These are phyloP conservation scores for Cyberlindnera veronae DNA, from an alignment of 805 yeast species.

Conservation along the genomic window DNA sequence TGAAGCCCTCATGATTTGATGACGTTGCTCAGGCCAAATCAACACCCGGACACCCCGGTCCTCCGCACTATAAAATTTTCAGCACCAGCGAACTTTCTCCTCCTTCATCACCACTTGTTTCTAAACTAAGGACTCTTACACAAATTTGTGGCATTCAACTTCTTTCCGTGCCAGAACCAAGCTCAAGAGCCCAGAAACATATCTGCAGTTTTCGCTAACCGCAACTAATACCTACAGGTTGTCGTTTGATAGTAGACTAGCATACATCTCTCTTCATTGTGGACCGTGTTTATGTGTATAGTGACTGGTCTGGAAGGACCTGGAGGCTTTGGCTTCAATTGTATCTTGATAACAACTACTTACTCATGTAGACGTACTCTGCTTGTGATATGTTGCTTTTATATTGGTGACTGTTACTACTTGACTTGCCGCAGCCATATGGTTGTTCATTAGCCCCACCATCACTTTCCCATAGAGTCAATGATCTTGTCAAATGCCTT, in stretches of 20 bases:
- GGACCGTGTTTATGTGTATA: no score
- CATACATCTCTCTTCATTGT: constrained; percentile 24
- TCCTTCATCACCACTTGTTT: neutral
- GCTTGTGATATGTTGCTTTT: no score
- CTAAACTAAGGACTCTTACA: constrained; percentile 10
- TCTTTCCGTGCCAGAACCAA: constrained; percentile 13
- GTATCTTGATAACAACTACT: no score
- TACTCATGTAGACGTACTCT: no score
- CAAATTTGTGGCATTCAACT: constrained; percentile 13
- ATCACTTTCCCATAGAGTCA: constrained; percentile 28
- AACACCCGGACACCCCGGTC: constrained; percentile 5
- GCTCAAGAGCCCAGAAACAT: constrained; percentile 18
- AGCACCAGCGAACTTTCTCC: neutral
- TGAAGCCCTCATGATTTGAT: no score
- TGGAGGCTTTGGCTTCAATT: no score
- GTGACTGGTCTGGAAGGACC: no score
- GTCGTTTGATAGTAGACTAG: constrained; percentile 34
- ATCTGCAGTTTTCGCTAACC: constrained; percentile 32
- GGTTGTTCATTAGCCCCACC: no score
- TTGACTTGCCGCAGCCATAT: no score
- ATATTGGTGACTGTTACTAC: no score
- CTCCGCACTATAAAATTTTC: constrained; percentile 1
- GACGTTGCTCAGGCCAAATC: neutral
- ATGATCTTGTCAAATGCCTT: constrained; percentile 39
- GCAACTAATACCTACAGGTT: constrained; percentile 30